A percentile compares a stretch with the other conserved stretches of the same genome.
Evolutionary conservation across 2,329 filamentous ascomycete species (phyloP).

Genomic region (Gaeumannomyces sp.): DNA sequence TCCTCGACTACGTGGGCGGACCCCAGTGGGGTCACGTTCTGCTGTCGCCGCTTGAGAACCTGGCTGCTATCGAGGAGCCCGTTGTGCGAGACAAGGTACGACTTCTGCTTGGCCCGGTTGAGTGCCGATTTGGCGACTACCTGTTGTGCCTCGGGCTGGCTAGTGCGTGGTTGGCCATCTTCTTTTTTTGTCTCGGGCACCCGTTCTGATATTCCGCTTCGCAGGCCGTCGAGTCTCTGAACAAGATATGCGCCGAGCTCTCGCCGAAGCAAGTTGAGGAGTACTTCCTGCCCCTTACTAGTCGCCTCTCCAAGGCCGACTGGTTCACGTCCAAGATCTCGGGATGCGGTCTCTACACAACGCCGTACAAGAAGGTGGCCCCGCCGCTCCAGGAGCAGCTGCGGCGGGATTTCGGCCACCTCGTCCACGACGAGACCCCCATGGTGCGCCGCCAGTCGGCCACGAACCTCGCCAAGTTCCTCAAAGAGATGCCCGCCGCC

Average conservation of each 20-base stretch:
- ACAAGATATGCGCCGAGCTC: constrained; percentile 95
- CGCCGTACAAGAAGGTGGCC: constrained; percentile 87
- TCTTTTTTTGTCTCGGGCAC: not conserved
- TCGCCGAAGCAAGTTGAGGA: constrained; percentile 92
- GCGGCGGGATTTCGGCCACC: constrained; percentile 81
- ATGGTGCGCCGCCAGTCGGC: constrained; percentile 98
- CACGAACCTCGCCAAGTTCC: constrained; percentile 93
- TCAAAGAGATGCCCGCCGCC: constrained; percentile 89
- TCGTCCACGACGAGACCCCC: constrained; percentile 97
- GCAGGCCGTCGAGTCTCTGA: constrained; percentile 95
- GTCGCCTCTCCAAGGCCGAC: constrained; percentile 96
- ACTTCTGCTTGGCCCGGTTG: not conserved
- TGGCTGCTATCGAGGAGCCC: constrained; percentile 96
- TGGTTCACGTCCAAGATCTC: constrained; percentile 99
- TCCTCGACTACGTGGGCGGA: constrained; percentile 96
- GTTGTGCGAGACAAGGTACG: constrained; percentile 93
- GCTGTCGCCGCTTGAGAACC: constrained; percentile 92
- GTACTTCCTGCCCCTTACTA: constrained; percentile 90
- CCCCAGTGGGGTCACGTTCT: constrained; percentile 92
- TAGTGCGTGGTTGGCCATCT: not conserved
- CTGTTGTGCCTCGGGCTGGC: not conserved
- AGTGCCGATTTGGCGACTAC: not conserved
- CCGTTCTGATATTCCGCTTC: constrained; percentile 8
- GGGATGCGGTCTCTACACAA: constrained; percentile 89
- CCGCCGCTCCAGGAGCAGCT: constrained; percentile 84